A percentile compares a stretch with the other conserved stretches of the same genome.
Evolutionary conservation across 2,329 filamentous ascomycete genomes (phyloP).

Genomic region (Tolypocladium ovalisporum): DNA sequence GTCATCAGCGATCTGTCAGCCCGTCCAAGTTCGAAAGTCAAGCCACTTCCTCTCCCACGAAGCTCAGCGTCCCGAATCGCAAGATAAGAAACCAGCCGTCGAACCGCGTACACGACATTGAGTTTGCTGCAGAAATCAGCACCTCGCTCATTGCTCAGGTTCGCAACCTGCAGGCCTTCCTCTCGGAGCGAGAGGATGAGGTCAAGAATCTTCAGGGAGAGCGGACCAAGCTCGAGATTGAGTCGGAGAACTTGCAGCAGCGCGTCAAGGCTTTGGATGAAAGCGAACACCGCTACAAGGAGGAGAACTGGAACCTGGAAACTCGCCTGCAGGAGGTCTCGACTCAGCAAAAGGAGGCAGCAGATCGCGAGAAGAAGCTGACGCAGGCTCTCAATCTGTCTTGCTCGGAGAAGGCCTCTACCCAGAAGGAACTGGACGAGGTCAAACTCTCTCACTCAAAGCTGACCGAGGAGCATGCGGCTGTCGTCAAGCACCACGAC

Average conservation of each 20-base stretch:
- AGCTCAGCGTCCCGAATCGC: constrained; percentile 75
- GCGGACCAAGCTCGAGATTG: constrained; percentile 69
- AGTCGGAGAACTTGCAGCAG: constrained; percentile 68
- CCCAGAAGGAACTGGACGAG: constrained; percentile 85
- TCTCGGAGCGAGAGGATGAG: constrained; percentile 80
- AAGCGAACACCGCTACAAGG: constrained; percentile 91
- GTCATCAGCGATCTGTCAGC: constrained; percentile 52
- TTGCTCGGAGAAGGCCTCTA: constrained; percentile 62
- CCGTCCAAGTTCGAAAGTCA: constrained; percentile 75
- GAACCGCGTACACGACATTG: constrained; percentile 86
- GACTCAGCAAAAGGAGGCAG: constrained; percentile 60
- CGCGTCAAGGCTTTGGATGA: constrained; percentile 77
- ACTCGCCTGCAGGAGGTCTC: constrained; percentile 80
- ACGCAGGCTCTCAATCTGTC: constrained; percentile 59
- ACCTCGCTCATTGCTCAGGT: constrained; percentile 91
- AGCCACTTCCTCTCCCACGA: constrained; percentile 77
- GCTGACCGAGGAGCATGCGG: constrained; percentile 68
- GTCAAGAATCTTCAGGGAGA: constrained; percentile 65
- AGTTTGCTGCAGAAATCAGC: constrained; percentile 97
- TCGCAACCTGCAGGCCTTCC: constrained; percentile 72
- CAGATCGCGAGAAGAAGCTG: constrained; percentile 75
- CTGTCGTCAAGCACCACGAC: constrained; percentile 72
- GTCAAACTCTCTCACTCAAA: constrained; percentile 70
- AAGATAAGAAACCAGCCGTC: constrained; percentile 84
- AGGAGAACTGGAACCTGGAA: constrained; percentile 97